A percentile compares a stretch with the other conserved stretches of the same genome.
phyloP scores from a whole-genome alignment of 495 filamentous ascomycete genomes.

The Hypoxylon rickii region DNA sequence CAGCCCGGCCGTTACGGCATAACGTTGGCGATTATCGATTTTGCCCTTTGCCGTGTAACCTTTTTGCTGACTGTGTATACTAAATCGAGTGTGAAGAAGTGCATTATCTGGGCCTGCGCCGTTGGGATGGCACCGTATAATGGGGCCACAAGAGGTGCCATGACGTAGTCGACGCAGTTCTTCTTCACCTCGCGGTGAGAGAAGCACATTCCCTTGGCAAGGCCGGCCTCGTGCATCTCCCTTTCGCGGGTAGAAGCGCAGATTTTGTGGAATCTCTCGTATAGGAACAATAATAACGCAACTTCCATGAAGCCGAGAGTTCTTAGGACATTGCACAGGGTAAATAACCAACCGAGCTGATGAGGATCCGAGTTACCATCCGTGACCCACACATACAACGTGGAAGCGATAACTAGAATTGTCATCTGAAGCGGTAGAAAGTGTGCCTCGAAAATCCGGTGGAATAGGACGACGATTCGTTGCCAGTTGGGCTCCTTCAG shows the following conservation, averaged over 20 bases:
- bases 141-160: slow-evolving; percentile 64
- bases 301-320: slow-evolving; percentile 62
- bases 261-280: slow-evolving; percentile 64
- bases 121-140: slow-evolving; percentile 66
- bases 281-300: slow-evolving; percentile 62
- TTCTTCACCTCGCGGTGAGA: slow-evolving; percentile 56
- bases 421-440: slow-evolving; percentile 68
- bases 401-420: slow-evolving; percentile 63
- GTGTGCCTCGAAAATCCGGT: slow-evolving; percentile 70
- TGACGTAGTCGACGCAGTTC: slow-evolving; percentile 59
- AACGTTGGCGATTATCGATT: slow-evolving; percentile 45
- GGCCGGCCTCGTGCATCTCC: slow-evolving; percentile 65
- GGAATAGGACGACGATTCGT: slow-evolving; percentile 54
- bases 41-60: slow-evolving; percentile 52
- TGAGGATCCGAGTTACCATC: slow-evolving; percentile 54
- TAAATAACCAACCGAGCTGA: slow-evolving; percentile 56
- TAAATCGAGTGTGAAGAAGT: slow-evolving; percentile 68
- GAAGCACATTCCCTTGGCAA: slow-evolving; percentile 62
- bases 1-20: slow-evolving; percentile 44
- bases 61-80: slow-evolving; percentile 73
- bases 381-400: slow-evolving; percentile 55
- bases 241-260: slow-evolving; percentile 60
- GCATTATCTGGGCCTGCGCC: slow-evolving; percentile 64
- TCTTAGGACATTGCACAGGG: slow-evolving; percentile 60
- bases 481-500: slow-evolving; percentile 50